These are phyloP conservation scores for Botrytis hyacinthi DNA, from an alignment of 2,329 filamentous ascomycete species.

Conservation along the genomic window DNA sequence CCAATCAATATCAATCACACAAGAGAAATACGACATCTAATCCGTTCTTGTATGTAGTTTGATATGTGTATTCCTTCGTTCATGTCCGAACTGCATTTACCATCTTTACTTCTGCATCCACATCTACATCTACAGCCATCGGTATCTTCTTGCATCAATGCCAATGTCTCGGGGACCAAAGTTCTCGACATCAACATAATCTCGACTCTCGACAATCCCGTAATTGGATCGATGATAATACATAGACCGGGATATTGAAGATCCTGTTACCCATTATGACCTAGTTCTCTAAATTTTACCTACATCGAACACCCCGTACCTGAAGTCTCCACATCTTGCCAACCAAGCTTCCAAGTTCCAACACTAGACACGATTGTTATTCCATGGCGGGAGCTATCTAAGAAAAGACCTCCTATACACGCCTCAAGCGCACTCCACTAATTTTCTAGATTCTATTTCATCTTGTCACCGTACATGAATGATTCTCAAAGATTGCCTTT, in stretches of 20 bases:
- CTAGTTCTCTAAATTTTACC: not conserved
- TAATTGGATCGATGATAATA: constrained; percentile 9
- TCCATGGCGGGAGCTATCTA: constrained; percentile 1
- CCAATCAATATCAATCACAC: not conserved
- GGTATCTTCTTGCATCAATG: not conserved
- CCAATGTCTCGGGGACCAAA: constrained; percentile 6
- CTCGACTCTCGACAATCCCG: not conserved
- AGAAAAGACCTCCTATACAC: not conserved
- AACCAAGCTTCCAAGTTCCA: not conserved
- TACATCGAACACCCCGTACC: not conserved
- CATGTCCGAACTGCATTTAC: not conserved
- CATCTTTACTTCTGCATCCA: not conserved
- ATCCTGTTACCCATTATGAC: not conserved
- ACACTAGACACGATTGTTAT: not conserved
- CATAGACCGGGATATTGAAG: not conserved
- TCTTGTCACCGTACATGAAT: not conserved
- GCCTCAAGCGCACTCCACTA: constrained; percentile 1
- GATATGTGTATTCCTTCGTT: not conserved
- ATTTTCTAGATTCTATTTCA: not conserved
- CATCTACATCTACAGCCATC: not conserved
- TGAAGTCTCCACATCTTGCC: constrained; percentile 9
- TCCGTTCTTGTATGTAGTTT: not conserved
- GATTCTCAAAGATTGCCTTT: constrained; percentile 1
- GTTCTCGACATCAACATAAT: not conserved
- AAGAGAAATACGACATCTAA: not conserved